Base-by-base conservation (phyloP, 2,329 filamentous ascomycete genomes). In the Huntiella decipiens region DNA sequence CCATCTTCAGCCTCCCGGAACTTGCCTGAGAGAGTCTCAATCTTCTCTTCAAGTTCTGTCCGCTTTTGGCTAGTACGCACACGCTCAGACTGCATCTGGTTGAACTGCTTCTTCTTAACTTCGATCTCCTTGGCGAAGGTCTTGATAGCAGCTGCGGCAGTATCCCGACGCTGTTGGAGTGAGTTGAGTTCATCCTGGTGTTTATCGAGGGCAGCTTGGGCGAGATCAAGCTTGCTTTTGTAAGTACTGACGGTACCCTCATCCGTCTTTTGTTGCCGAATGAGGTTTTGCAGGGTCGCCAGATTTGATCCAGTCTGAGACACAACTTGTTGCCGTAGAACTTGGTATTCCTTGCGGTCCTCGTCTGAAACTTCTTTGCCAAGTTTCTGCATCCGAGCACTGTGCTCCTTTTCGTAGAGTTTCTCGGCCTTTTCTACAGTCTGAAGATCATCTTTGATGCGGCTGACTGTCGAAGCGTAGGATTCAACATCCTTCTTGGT, bases 1-100 rank as follows among this genome's bases (percentile, higher is more conserved):
- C 85, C 83, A 57, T 86, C 82, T 51, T 92, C 81, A 2, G 84
- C 87, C 57, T 92, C 84, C 17, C 79, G 66, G n/a, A 95, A 71
- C 58, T 87, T 87, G 51, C 71, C 75, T 28, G 86, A 66, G 12
- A 88, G 77, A 49, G 87, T 82, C 51, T 83, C 78, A 5, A 96
- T 72, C 60, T 94, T 88, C 61, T 95, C 87, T 53, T 98, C 87
- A 2, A 93, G 73, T 57, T 96, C 91, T 0, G 82, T 91, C 45
- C 80, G 76, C 57, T 79, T 78, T 57, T 92, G 82, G 45, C 83
- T 81, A 6, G 82, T 78, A 44, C 85, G 76, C 6, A 87, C 72
- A 43, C 84, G 77, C 58, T 92, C 84, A 1, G 86, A 94, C 51
- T 83, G 81, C 36, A 92, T 68, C 45, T 79, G 74, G 57, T 94